Percentiles rank a stretch among this genome's conserved stretches.
phyloP scores from a whole-genome alignment of 1,139 yeast genomes.

The Kodamaea sp. region DNA sequence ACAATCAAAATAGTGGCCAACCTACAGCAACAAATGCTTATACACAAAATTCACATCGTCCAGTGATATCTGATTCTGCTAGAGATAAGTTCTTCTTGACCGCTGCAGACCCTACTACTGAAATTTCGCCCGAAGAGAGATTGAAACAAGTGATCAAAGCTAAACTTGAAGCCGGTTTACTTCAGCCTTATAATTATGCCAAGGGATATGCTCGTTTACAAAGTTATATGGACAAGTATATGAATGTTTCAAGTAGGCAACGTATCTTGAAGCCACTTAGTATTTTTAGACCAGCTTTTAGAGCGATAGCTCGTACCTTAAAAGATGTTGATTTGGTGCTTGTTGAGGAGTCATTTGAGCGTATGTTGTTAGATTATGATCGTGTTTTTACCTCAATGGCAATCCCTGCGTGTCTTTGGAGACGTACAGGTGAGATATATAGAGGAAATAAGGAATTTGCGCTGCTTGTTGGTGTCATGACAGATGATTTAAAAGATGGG shows the following conservation, averaged over 20 bases:
- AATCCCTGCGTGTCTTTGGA: slow-evolving; percentile 95
- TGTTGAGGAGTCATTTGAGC: slow-evolving; percentile 91
- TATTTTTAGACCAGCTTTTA: slow-evolving; percentile 86
- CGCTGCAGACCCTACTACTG: slow-evolving; percentile 96
- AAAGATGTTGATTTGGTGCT: slow-evolving; percentile 88
- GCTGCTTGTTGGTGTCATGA: slow-evolving; percentile 84
- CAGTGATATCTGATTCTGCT: slow-evolving; percentile 71
- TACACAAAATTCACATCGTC: slow-evolving; percentile 27
- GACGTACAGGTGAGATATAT: slow-evolving; percentile 95
- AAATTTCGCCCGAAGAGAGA: slow-evolving; percentile 90
- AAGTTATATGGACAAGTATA: slow-evolving; percentile 87
- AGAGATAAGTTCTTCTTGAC: slow-evolving; percentile 91
- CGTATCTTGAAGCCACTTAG: slow-evolving; percentile 86
- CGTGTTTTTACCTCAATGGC: slow-evolving; percentile 97
- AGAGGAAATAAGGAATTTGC: slow-evolving; percentile 97
- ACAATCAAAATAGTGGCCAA: slow-evolving; percentile 1
- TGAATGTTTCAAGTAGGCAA: slow-evolving; percentile 81
- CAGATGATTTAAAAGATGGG: slow-evolving; percentile 91
- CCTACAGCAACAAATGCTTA: slow-evolving; percentile 2
- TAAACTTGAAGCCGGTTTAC: slow-evolving; percentile 86
- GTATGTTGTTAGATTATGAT: slow-evolving; percentile 91
- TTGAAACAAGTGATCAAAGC: slow-evolving; percentile 95
- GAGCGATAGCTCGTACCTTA: slow-evolving; percentile 87
- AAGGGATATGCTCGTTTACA: slow-evolving; percentile 90
- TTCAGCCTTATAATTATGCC: slow-evolving; percentile 92